Percentiles rank a stretch among this genome's conserved stretches.
phyloP scores from a whole-genome alignment of 2,329 filamentous ascomycete species.

The Exophiala calicioides region DNA sequence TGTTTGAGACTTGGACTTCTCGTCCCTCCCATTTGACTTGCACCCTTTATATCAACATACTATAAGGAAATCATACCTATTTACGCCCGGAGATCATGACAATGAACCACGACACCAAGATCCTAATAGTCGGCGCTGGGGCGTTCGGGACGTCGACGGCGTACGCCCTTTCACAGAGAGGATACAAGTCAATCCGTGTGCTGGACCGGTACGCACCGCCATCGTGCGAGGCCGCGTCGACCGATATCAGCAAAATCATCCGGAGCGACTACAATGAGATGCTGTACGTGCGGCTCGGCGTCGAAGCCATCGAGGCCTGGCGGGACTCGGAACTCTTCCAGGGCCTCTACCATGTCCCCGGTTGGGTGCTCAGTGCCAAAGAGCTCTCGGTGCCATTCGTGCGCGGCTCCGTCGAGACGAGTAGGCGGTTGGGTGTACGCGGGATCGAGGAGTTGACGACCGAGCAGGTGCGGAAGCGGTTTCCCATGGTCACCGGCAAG shows the following conservation, averaged over 20 bases:
- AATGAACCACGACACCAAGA: constrained; percentile 21
- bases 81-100: too few relatives aligned
- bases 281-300: constrained; percentile 26
- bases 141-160: constrained; percentile 55
- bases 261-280: constrained; percentile 30
- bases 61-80: too few relatives aligned
- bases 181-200: constrained; percentile 51
- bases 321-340: constrained; percentile 17
- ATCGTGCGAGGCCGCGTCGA: constrained; percentile 24
- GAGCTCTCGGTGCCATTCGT: constrained; percentile 26
- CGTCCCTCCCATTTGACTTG: too few relatives aligned
- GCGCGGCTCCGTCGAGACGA: constrained; percentile 25
- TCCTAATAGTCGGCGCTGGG: constrained; percentile 51
- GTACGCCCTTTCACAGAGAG: constrained; percentile 50
- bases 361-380: constrained; percentile 28
- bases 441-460: constrained; percentile 21
- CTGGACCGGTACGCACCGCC: constrained; percentile 35
- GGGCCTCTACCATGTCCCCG: constrained; percentile 27
- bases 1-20: too few relatives aligned
- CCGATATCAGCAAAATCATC: constrained; percentile 32
- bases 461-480: constrained; percentile 3
- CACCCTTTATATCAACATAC: too few relatives aligned
- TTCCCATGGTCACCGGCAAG: constrained; percentile 19
- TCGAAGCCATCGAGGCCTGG: constrained; percentile 26
- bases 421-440: constrained; percentile 20